Percentiles rank a stretch among this genome's conserved stretches.
These are phyloP conservation scores for Globisporangium cylindrosporum DNA, from an alignment of 352 stramenopile species.

Conservation along the genomic window DNA sequence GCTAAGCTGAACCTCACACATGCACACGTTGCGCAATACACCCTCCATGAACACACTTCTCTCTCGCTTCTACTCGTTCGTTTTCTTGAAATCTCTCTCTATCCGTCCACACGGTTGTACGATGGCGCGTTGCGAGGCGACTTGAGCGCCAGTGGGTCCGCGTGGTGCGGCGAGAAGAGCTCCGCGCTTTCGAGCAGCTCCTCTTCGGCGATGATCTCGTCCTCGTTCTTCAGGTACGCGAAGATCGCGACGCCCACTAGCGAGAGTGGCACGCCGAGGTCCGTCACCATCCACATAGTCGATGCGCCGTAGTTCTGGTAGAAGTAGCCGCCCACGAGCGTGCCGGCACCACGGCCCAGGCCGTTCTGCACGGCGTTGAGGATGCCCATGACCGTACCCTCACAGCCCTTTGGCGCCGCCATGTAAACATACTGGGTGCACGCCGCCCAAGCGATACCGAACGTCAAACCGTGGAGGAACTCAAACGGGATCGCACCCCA, in stretches of 20 bases:
- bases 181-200: slow-evolving; percentile 51
- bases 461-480: slow-evolving; percentile 75
- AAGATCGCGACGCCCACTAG: slow-evolving; percentile 54
- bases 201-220: slow-evolving; percentile 26
- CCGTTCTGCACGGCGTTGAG: slow-evolving; percentile 78
- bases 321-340: slow-evolving; percentile 71
- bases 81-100: slow-evolving; percentile 1
- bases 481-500: slow-evolving; percentile 81
- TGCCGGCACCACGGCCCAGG: slow-evolving; percentile 57
- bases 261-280: slow-evolving; percentile 63
- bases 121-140: slow-evolving; percentile 19
- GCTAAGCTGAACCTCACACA: neutral
- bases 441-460: slow-evolving; percentile 68
- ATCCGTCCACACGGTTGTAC: slow-evolving; percentile 30
- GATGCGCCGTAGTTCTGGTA: slow-evolving; percentile 66
- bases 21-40: neutral
- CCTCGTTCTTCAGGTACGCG: slow-evolving; percentile 53
- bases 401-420: slow-evolving; percentile 46
- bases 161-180: slow-evolving; percentile 60
- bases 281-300: slow-evolving; percentile 68
- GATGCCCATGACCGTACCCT: slow-evolving; percentile 77
- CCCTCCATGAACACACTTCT: neutral
- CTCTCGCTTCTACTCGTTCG: neutral
- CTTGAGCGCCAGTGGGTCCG: slow-evolving; percentile 39
- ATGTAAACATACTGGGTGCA: slow-evolving; percentile 78